These are phyloP conservation scores for Penicillium parvum DNA, from an alignment of 495 filamentous ascomycete species.

Conservation along the genomic window DNA sequence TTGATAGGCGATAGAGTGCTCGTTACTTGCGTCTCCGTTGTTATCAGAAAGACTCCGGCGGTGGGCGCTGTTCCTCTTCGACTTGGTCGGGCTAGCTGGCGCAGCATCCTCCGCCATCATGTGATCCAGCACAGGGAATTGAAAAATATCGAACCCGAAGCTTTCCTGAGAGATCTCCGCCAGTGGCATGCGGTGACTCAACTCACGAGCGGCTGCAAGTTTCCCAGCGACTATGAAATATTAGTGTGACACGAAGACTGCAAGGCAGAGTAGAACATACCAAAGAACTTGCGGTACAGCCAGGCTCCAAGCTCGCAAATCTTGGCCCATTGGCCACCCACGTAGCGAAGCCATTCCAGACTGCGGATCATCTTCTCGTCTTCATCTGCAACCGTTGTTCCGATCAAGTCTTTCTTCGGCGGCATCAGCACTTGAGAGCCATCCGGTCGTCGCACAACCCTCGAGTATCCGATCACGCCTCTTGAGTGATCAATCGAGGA, in stretches of 20 bases:
- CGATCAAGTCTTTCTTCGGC: conserved; percentile 61
- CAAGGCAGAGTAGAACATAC: conserved; percentile 21
- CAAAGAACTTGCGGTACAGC: conserved; percentile 59
- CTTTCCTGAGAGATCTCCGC: conserved; percentile 38
- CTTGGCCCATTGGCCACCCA: conserved; percentile 65
- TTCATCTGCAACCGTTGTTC: conserved; percentile 51
- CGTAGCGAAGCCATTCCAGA: conserved; percentile 77
- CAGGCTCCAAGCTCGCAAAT: conserved; percentile 63
- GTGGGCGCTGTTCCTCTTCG: conserved; percentile 22
- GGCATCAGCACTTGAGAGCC: conserved; percentile 29
- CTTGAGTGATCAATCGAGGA: conserved; percentile 31
- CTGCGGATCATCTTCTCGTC: conserved; percentile 73
- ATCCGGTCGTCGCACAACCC: conserved; percentile 31
- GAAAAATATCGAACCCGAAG: conserved; percentile 39
- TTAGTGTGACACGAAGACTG: conserved; percentile 3
- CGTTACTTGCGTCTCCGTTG: conserved; percentile 6
- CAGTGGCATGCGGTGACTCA: conserved; percentile 47
- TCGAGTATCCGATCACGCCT: conserved; percentile 28
- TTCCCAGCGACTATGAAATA: conserved; percentile 31
- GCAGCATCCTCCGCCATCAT: conserved; percentile 17
- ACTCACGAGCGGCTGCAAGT: conserved; percentile 60
- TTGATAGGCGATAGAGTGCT: conserved; percentile 21
- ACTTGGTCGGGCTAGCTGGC: conserved; percentile 33
- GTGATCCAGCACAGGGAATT: conserved; percentile 25
- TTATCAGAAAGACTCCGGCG: conserved; percentile 23